Percentiles rank a stretch among this genome's conserved stretches.
phyloP scores from a whole-genome alignment of 2,329 filamentous ascomycete genomes.

The Fusarium tricinctum region DNA sequence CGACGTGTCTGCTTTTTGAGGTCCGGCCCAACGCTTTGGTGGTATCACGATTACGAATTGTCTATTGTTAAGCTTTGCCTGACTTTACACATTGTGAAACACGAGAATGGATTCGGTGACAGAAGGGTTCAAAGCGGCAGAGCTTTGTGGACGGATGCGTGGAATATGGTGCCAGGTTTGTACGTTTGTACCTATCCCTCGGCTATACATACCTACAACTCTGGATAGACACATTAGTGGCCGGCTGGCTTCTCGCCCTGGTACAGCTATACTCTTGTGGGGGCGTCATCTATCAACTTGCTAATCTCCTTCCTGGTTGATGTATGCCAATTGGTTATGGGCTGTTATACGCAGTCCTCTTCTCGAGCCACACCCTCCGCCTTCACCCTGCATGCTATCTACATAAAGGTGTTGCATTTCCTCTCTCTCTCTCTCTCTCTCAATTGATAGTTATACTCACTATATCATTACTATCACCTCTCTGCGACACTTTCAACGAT shows the following conservation, averaged over 20 bases:
- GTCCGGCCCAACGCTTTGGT: constrained; percentile 13
- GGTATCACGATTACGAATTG: constrained; percentile 29
- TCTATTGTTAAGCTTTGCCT: constrained; percentile 10
- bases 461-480: background rate
- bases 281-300: constrained; percentile 13
- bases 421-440: constrained; percentile 9
- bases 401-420: constrained; percentile 36
- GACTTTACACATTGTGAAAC: constrained; percentile 25
- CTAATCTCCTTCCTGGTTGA: constrained; percentile 7
- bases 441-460: background rate
- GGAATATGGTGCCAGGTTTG: constrained; percentile 6
- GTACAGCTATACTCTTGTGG: background rate
- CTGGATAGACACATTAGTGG: constrained; percentile 18
- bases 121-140: background rate
- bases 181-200: constrained; percentile 5
- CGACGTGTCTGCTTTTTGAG: constrained; percentile 25
- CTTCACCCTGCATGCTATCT: background rate
- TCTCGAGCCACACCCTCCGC: constrained; percentile 2
- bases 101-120: constrained; percentile 7
- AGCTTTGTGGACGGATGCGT: constrained; percentile 13
- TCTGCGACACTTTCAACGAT: constrained; percentile 3
- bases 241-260: constrained; percentile 21
- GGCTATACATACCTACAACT: constrained; percentile 20
- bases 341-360: background rate
- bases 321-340: constrained; percentile 2